Base-by-base conservation (phyloP, 148 eudicot species). In the Rhododendron griersonianum region DNA sequence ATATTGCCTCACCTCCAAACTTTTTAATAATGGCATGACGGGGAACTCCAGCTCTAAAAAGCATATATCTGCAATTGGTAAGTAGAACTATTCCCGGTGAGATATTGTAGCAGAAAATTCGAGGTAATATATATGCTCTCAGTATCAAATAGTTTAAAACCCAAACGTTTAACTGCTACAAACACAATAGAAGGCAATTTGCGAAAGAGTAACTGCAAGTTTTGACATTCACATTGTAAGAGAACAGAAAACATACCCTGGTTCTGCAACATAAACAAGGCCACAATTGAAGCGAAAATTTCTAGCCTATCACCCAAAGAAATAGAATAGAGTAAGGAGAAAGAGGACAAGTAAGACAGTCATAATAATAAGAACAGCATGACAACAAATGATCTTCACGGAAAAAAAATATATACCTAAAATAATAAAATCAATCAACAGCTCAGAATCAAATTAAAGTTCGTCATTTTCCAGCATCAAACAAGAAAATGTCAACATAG, bases 1-100 rank as follows among this genome's bases (percentile, higher is more conserved):
- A 93, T 86, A 95, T 92, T 88, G 94, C 98, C 87, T 90, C 91
- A 83, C 98, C 95, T 61, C 95, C 94, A 88, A 97, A 91, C 92
- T 94, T 97, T 88, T 93, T 97, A 45, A 97, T 94, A 82, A 97
- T 95, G 84, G 99, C 93, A 88, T 97, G 99, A 86, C 98, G 98
- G 71, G 98, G 98, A 85, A 97, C 98, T 85, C 96, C 98, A 85
- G 99, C 99, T 94, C 95, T 92, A 82, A 88, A 89, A 30, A 95
- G 91, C 98, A 97, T 97, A 89, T 97, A 97, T 57, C 99, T 97
- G 89, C 63, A 51, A 86, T 84, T 65, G 71, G 21, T 18, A 88
- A 57, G 79, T n/a, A 81, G 23, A 73, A 82, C 18, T 84, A 16
- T 61, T 61, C 47, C 65, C 25, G 2, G 25, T 78, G 18, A 80